Conservation (phyloP, 2,329 filamentous ascomycete genomes). For the Sphaerulina populicola region DNA sequence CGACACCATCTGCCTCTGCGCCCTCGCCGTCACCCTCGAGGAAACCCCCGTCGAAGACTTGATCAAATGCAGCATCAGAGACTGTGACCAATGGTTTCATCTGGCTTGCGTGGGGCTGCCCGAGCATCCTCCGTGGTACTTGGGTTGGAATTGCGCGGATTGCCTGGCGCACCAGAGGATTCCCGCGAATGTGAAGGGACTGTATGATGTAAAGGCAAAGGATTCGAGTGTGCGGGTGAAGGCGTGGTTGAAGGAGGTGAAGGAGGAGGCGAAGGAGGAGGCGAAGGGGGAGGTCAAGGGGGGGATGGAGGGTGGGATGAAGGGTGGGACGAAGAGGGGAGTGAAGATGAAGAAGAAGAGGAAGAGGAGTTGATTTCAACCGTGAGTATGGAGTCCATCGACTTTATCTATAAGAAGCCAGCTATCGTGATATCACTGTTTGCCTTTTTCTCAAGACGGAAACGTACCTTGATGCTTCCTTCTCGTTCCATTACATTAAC, state of each 20-base stretch:
- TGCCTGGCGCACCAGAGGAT: slow-evolving; percentile 3
- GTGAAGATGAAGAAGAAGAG: too few species aligned
- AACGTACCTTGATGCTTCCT: too few species aligned
- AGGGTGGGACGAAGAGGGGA: not conserved
- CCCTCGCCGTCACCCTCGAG: not conserved
- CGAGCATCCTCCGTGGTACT: slow-evolving; percentile 9
- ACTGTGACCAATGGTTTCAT: slow-evolving; percentile 16
- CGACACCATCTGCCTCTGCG: slow-evolving; percentile 2
- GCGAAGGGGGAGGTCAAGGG: not conserved
- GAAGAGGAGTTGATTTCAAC: too few species aligned
- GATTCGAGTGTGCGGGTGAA: slow-evolving; percentile 1
- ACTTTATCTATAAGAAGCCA: too few species aligned
- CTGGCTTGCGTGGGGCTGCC: slow-evolving; percentile 13
- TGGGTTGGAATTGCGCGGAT: slow-evolving; percentile 15
- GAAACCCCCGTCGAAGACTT: slow-evolving; percentile 7
- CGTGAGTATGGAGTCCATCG: too few species aligned
- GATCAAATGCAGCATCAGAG: slow-evolving; percentile 11
- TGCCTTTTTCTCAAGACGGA: too few species aligned
- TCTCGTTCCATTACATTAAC: too few species aligned
- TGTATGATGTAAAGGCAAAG: not conserved
- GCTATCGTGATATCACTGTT: too few species aligned
- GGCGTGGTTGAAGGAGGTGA: slow-evolving; percentile 5
- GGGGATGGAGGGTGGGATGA: not conserved
- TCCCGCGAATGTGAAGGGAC: not conserved
- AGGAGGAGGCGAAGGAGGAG: not conserved